These are phyloP conservation scores for Brassica juncea DNA, from an alignment of 345 rosid species.

Conservation along the genomic window DNA sequence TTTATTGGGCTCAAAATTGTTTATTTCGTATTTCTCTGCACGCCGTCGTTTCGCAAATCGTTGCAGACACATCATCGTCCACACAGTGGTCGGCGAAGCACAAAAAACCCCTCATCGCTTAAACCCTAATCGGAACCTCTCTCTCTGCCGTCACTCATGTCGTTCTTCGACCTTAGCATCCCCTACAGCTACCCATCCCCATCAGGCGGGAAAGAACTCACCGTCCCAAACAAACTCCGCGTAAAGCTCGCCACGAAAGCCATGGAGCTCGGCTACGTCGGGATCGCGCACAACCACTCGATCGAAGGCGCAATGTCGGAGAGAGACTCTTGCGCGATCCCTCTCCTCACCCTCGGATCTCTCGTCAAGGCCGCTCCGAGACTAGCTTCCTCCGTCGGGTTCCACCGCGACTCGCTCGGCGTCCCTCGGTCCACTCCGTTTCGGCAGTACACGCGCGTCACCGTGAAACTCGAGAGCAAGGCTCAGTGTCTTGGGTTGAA, in stretches of 20 bases:
- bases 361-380: conserved; percentile 62
- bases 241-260: conserved; percentile 56
- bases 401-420: conserved; percentile 78
- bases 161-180: conserved; percentile 75
- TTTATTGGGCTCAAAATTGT: background rate
- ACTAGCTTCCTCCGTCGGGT: conserved; percentile 58
- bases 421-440: conserved; percentile 64
- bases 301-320: conserved; percentile 36
- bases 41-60: background rate
- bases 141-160: conserved; percentile 46
- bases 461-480: conserved; percentile 56
- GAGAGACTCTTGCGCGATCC: conserved; percentile 35
- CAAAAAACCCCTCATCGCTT: background rate
- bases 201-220: conserved; percentile 23
- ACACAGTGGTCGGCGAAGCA: background rate
- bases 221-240: conserved; percentile 46
- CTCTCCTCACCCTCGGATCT: conserved; percentile 60
- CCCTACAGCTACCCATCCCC: conserved; percentile 49
- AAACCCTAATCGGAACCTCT: conserved; percentile 32
- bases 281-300: conserved; percentile 39
- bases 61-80: background rate
- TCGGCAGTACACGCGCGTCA: conserved; percentile 89
- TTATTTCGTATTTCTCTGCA: background rate
- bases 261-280: conserved; percentile 70
- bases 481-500: conserved; percentile 67